Base-by-base conservation (phyloP, 1,284 basidiomycete species). In the Baeospora myosura region DNA sequence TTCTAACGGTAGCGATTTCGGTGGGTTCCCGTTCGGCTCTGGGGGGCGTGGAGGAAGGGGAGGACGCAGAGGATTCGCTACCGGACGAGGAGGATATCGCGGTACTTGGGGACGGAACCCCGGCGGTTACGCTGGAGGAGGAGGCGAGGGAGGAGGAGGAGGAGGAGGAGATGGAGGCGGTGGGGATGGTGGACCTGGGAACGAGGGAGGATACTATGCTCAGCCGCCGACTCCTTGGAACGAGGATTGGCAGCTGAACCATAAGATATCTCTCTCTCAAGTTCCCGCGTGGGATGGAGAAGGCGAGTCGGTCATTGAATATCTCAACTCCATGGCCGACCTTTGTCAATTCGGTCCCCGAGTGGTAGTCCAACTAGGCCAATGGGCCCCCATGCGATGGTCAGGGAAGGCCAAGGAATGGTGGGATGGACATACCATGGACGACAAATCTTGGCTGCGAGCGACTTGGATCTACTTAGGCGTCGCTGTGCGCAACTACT, bases 161-260 rank as follows among this genome's bases (percentile, higher is more conserved):
- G n/a, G n/a, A n/a, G n/a, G n/a, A 8, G 26, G 26, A 29, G 26
- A n/a, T n/a, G n/a, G n/a, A n/a, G n/a, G n/a, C n/a, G n/a, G n/a
- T n/a, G n/a, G n/a, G n/a, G n/a, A n/a, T n/a, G n/a, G n/a, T n/a
- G n/a, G n/a, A n/a, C n/a, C n/a, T n/a, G n/a, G n/a, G n/a, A n/a
- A n/a, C n/a, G n/a, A n/a, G n/a, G n/a, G n/a, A n/a, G n/a, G n/a
- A n/a, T n/a, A n/a, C n/a, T n/a, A n/a, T n/a, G n/a, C n/a, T n/a
- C n/a, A n/a, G n/a, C n/a, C n/a, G n/a, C n/a, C n/a, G n/a, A n/a
- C n/a, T n/a, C n/a, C n/a, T n/a, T n/a, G n/a, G n/a, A n/a, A n/a
- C n/a, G n/a, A n/a, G n/a, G n/a, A n/a, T n/a, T 42, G 44, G 47
- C 43, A 47, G 23, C 21, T 50, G 20, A 50, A 50, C 40, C 30